Conservation (phyloP, 257 asterid genomes). For the Eucommia ulmoides region DNA sequence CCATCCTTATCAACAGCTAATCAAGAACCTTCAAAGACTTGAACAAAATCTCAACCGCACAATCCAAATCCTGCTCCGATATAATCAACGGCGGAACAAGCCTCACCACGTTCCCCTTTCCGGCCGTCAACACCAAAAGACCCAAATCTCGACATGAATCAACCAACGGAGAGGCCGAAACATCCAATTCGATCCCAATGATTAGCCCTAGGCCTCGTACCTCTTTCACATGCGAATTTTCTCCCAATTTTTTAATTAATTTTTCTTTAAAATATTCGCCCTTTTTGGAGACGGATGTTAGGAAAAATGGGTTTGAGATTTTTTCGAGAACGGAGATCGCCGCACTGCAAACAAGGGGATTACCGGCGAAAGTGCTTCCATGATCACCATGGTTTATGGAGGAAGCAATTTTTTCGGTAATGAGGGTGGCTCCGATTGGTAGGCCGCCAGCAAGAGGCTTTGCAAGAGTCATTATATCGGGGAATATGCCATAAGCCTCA, state of each 20-base stretch:
- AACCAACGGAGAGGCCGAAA: constrained; percentile 55
- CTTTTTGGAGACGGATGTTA: constrained; percentile 49
- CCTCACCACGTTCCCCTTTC: constrained; percentile 83
- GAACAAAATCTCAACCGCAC: constrained; percentile 47
- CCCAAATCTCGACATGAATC: constrained; percentile 72
- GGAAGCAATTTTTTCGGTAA: constrained; percentile 55
- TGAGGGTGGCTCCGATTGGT: constrained; percentile 80
- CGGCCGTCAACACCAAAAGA: constrained; percentile 80
- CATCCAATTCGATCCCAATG: constrained; percentile 76
- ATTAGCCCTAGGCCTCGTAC: constrained; percentile 78
- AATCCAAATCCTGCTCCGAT: constrained; percentile 50
- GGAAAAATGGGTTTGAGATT: constrained; percentile 49
- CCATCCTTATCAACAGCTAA: too few species aligned
- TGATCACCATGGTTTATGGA: constrained; percentile 80
- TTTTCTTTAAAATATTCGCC: constrained; percentile 54
- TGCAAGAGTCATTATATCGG: constrained; percentile 91
- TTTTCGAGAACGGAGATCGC: constrained; percentile 68
- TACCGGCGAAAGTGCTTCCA: constrained; percentile 97
- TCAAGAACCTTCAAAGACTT: constrained; percentile 58
- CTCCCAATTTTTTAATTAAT: constrained; percentile 37
- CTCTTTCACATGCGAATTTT: constrained; percentile 60
- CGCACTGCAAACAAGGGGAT: constrained; percentile 81
- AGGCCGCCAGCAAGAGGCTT: constrained; percentile 99
- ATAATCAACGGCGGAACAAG: constrained; percentile 85
- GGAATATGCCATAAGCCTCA: constrained; percentile 55